Conservation (phyloP, 139 green algal genomes). For the Dunaliella primolecta region DNA sequence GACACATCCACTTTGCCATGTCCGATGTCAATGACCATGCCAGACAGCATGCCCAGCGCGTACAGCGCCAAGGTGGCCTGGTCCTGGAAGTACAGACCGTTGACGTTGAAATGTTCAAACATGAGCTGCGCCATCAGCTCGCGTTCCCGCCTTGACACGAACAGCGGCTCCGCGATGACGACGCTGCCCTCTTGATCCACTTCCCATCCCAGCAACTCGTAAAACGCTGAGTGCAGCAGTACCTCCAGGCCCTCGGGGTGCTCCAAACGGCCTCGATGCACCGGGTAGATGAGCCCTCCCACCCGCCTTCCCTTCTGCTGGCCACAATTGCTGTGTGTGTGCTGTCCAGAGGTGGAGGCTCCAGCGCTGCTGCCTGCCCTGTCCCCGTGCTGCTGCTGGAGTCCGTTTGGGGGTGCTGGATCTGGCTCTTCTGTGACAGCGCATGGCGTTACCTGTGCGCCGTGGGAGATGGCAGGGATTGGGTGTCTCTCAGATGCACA, state of each 20-base stretch:
- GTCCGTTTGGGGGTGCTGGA: neutral
- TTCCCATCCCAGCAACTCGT: conserved; percentile 69
- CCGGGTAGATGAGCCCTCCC: neutral
- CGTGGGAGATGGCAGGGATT: too few species aligned
- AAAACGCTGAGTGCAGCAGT: conserved; percentile 65
- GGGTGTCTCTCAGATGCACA: too few species aligned
- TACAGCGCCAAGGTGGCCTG: conserved; percentile 70
- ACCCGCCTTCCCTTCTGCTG: neutral
- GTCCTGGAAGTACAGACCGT: conserved; percentile 65
- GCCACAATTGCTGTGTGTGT: neutral
- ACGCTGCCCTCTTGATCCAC: conserved; percentile 61
- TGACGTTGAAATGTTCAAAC: conserved; percentile 78
- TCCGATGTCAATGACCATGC: conserved; percentile 77
- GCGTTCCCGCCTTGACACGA: conserved; percentile 54
- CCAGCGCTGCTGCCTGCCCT: neutral
- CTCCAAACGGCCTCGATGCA: conserved; percentile 44
- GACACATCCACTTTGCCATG: conserved; percentile 75
- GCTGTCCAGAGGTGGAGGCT: neutral
- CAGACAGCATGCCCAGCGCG: conserved; percentile 66
- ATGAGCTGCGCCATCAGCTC: conserved; percentile 74
- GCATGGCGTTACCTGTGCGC: neutral
- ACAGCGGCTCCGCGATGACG: conserved; percentile 69
- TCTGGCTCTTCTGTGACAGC: neutral
- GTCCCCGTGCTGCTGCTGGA: neutral
- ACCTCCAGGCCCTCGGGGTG: conserved; percentile 68